phyloP scores from a whole-genome alignment of 768 basidiomycete genomes.

The Leccinum arenicola region DNA sequence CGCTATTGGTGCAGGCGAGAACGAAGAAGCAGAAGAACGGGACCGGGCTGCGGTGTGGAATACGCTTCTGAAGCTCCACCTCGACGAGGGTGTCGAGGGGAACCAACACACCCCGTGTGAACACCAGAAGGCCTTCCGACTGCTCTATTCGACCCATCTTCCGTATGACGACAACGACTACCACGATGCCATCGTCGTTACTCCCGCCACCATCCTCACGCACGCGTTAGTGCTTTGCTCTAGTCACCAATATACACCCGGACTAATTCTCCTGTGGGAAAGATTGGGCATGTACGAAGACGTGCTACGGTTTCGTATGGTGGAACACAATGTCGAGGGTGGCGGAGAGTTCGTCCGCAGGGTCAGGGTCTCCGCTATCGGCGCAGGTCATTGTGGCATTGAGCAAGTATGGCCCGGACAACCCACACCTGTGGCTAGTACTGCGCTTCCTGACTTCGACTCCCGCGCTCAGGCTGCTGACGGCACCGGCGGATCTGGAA shows the following conservation, averaged over 20 bases:
- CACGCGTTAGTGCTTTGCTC: slow-evolving; percentile 95
- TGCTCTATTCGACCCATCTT: slow-evolving; percentile 57
- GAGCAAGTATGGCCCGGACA: slow-evolving; percentile 65
- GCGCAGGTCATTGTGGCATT: slow-evolving; percentile 68
- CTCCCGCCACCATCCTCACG: slow-evolving; percentile 38
- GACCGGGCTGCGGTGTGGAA: slow-evolving; percentile 93
- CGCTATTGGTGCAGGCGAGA: slow-evolving; percentile 26
- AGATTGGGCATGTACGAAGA: slow-evolving; percentile 95
- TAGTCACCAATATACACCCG: slow-evolving; percentile 73
- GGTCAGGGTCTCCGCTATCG: slow-evolving; percentile 32
- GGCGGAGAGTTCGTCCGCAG: background rate
- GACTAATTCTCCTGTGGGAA: slow-evolving; percentile 91
- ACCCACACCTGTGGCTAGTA: slow-evolving; percentile 82
- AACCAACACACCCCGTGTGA: slow-evolving; percentile 9
- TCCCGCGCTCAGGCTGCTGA: slow-evolving; percentile 54
- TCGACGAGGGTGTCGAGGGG: slow-evolving; percentile 43
- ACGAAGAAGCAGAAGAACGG: slow-evolving; percentile 50
- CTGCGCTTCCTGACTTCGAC: slow-evolving; percentile 87
- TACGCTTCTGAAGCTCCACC: slow-evolving; percentile 90
- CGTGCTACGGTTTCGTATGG: slow-evolving; percentile 91
- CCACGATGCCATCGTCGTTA: too few relatives aligned
- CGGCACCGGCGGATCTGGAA: slow-evolving; percentile 67
- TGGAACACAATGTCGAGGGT: slow-evolving; percentile 40
- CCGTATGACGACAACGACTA: slow-evolving; percentile 59
- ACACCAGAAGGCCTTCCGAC: slow-evolving; percentile 62